Evolutionary conservation across 2,329 filamentous ascomycete species (phyloP), one percentile per base, ranked within the genome.

Genomic region (Decorospora gaudefroyi): DNA sequence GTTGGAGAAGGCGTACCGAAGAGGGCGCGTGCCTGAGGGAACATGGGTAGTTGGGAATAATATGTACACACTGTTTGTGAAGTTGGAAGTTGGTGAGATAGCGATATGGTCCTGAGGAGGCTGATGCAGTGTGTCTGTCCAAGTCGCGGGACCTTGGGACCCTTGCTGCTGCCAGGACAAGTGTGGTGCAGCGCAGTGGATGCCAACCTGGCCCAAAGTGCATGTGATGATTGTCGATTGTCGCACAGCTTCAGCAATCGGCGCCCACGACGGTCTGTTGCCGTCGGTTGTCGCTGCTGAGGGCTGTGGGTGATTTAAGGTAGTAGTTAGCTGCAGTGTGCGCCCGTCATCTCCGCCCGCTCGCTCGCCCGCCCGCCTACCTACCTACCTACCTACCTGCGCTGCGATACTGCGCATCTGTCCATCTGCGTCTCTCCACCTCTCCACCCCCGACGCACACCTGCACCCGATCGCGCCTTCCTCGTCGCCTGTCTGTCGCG

Each of bases 141-240:
- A n/a, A n/a, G n/a, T n/a, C n/a, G n/a, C n/a, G n/a, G n/a, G n/a
- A n/a, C 38, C 38, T 35, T 39, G 33, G 46, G 42, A 26, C 38
- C 49, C 52, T 49, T 43, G 39, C 46, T 19, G 31, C 46, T 25
- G 26, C 13, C 36, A 23, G 42, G 38, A 47, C 18, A 27, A n/a
- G n/a, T 39, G 31, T 42, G 17, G 32, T 39, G 34, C 49, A 49
- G 38, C 22, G 33, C 33, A 25, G 4, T 17, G n/a, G 9, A 28
- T 41, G 10, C 38, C 41, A 46, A 21, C 59, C 61, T 60, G 57
- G 62, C 55, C 38, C 17, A 38, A 34, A 34, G 55, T 61, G 64
- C 66, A 66, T 67, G 64, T 69, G 67, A 68, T 62, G 58, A 29
- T 15, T 27, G 34, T n/a, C n/a, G n/a, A 54, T 54, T 49, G 65